Base-by-base conservation (phyloP, 176 grass and related monocot genomes). In the Avena atlantica region DNA sequence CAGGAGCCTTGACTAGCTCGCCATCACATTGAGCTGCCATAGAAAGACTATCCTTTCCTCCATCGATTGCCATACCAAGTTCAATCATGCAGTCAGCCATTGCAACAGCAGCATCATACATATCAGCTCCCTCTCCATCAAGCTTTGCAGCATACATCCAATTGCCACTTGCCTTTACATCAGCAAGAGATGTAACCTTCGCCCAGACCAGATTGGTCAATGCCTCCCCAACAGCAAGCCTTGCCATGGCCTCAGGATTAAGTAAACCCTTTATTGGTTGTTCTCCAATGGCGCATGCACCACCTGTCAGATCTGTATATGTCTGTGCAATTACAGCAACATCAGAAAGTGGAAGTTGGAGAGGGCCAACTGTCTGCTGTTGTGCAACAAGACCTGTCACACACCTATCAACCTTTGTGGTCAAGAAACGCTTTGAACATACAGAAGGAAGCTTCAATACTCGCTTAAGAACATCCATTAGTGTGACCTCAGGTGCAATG, bases 111-210 rank as follows among this genome's bases (percentile, higher is more conserved):
- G 90, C 92, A 91, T 90, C 93, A 84, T 98, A 95, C 96, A 94
- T 95, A 73, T 86, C 88, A 24, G 96, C 93, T 49, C 96, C 96
- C 88, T 98, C 92, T 40, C 93, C 96, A 45, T 98, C 93, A 56
- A 95, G 85, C 81, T 98, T 95, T 37, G 96, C 92, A 84, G 96
- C 96, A 62, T 98, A 95, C 96, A 98, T 98, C 92, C 96, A 95
- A 48, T 98, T 98, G 17, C 96, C 93, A 11, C 96, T 95, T 34
- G 96, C 93, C 84, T 98, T 98, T 49, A 98, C 79, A 82, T 98
- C 93, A 52, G 81, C 63, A 70, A 94, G 88, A 19, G 96, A 93
- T 78, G 96, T 89, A 34, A 94, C 92, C 66, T 95, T 94, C 17
- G 93, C 93, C 93, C 96, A 98, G 61, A 98, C 92, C 82, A 98